A percentile compares a stretch with the other conserved stretches of the same genome.
Conservation (phyloP, 2,329 filamentous ascomycete species). For the Neonectria faginata region DNA sequence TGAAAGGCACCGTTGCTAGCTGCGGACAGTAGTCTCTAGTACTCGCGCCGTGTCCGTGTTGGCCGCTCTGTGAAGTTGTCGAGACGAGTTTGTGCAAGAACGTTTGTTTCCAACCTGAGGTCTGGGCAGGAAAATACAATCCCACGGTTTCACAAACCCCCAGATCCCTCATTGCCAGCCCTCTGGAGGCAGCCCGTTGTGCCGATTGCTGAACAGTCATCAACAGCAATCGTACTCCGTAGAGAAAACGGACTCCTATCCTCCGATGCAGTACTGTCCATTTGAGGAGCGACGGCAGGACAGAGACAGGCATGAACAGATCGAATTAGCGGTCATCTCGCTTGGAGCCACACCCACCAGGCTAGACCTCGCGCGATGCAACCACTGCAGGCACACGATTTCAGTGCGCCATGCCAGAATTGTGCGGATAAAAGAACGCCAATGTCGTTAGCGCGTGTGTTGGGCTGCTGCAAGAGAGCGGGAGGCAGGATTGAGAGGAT, state of each 20-base stretch:
- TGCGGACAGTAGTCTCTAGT: background rate
- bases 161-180: slow-evolving; percentile 4
- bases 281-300: slow-evolving; percentile 12
- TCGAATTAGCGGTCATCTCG: slow-evolving; percentile 37
- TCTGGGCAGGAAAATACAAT: slow-evolving; percentile 19
- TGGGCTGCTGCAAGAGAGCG: background rate
- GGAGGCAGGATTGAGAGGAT: background rate
- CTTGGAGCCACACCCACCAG: slow-evolving; percentile 33
- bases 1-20: background rate
- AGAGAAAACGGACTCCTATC: slow-evolving; percentile 13
- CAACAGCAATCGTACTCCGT: background rate
- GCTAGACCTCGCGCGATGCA: slow-evolving; percentile 24
- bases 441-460: slow-evolving; percentile 16
- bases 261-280: background rate
- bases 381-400: slow-evolving; percentile 21
- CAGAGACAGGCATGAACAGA: slow-evolving; percentile 30
- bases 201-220: background rate
- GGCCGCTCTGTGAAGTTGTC: background rate
- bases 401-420: slow-evolving; percentile 24
- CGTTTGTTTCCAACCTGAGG: slow-evolving; percentile 9
- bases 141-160: slow-evolving; percentile 21
- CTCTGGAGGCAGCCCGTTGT: slow-evolving; percentile 12
- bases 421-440: slow-evolving; percentile 22
- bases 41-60: slow-evolving; percentile 6
- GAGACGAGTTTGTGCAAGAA: background rate